Percentiles rank a stretch among this genome's conserved stretches.
Evolutionary conservation across 495 filamentous ascomycete species (phyloP).

Genomic region (Sphaerosporella brunnea): DNA sequence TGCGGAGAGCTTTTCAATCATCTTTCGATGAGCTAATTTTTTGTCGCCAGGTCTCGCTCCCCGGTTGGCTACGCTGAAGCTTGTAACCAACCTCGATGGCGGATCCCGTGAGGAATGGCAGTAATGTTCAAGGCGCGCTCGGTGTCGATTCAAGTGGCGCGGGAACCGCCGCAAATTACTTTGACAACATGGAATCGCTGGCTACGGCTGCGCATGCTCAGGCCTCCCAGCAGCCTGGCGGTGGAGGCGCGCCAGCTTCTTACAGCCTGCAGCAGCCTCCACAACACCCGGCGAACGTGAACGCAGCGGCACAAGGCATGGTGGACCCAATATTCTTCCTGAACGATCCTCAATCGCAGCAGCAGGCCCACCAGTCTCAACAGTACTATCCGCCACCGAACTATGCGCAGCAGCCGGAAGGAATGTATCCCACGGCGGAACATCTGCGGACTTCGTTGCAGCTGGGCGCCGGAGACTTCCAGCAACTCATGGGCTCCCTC

Average conservation of each 20-base stretch:
- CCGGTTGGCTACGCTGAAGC: slow-evolving; percentile 1
- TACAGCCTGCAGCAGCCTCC: slow-evolving; percentile 4
- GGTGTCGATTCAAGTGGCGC: slow-evolving; percentile 22
- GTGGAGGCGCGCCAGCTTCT: slow-evolving; percentile 15
- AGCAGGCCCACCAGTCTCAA: slow-evolving; percentile 15
- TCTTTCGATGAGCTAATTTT: slow-evolving; percentile 6
- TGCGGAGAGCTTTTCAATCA: slow-evolving; percentile 3
- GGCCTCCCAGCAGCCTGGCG: slow-evolving; percentile 19
- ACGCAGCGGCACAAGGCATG: slow-evolving; percentile 11
- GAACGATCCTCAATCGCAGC: slow-evolving; percentile 16
- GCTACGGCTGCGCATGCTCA: slow-evolving; percentile 23
- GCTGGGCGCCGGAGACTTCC: slow-evolving; percentile 15
- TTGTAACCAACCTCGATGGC: slow-evolving; percentile 11
- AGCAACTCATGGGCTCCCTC: slow-evolving; percentile 21
- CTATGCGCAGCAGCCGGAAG: slow-evolving; percentile 13
- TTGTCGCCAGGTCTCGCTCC: not conserved
- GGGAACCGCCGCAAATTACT: slow-evolving; percentile 16
- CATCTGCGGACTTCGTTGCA: slow-evolving; percentile 23
- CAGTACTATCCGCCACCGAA: slow-evolving; percentile 19
- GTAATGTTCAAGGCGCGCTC: slow-evolving; percentile 16
- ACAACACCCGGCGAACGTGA: slow-evolving; percentile 4
- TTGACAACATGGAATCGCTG: slow-evolving; percentile 24
- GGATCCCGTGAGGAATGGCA: slow-evolving; percentile 18
- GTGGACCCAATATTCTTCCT: slow-evolving; percentile 25
- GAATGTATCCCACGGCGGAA: slow-evolving; percentile 14